Evolutionary conservation across 1,139 yeast species (phyloP), one percentile per base, ranked within the genome.

Genomic region (Pichia kudriavzevii): DNA sequence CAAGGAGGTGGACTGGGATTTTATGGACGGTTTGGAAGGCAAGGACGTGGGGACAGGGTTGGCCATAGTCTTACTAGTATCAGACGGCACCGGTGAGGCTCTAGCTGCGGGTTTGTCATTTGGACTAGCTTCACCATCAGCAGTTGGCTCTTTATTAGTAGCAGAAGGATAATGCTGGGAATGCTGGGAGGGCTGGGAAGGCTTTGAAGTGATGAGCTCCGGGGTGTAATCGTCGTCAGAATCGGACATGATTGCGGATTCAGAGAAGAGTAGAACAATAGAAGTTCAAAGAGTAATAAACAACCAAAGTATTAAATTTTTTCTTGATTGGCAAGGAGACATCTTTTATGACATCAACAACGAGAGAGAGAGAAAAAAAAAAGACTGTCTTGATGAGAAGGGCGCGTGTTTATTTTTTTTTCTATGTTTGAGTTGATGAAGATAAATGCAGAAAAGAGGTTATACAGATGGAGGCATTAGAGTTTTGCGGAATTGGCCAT

Each of bases 141-240:
- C 22, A 28, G 16, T 17, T 15, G 26, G 16, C 26, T 16, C 19
- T 15, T 15, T 33, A 14, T 33, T 32, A 23, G 22, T 12, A 18
- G 27, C 4, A 17, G 20, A 4, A n/a, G 27, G n/a, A n/a, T 6
- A 30, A n/a, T 14, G 4, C 14, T 21, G 22, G 8, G 8, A 21
- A 19, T 14, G 11, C 25, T 21, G 15, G 33, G 14, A 14, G 21
- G 14, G 4, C 29, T 8, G 12, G 29, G 8, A 10, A 10, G 25
- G 30, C 14, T 22, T 2, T 13, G 26, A 18, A 8, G 25, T 18
- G 14, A 7, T 17, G 22, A 36, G 21, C 26, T 37, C 40, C 19
- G 50, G 49, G 25, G 41, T 47, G 30, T 48, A 45, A 5, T 42
- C 48, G 8, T 46, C 52, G 22, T 42, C 46, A 7, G 39, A 31